phyloP scores from a whole-genome alignment of 1,139 yeast genomes.

The Candida sp. region DNA sequence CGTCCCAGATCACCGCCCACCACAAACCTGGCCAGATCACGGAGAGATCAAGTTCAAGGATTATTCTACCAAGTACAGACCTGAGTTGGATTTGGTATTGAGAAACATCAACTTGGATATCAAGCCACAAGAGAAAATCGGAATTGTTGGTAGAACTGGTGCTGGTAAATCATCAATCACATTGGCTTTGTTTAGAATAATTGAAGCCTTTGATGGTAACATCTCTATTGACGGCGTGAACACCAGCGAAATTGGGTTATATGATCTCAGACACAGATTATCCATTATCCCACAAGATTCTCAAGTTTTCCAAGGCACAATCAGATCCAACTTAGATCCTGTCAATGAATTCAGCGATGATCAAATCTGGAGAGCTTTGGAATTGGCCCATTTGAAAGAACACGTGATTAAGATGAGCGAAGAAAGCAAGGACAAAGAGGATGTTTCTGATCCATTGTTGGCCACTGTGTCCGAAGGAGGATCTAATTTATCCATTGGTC shows the following conservation, averaged over 20 bases:
- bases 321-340: slow-evolving; percentile 91
- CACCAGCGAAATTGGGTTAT: slow-evolving; percentile 75
- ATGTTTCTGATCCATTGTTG: slow-evolving; percentile 54
- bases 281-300: slow-evolving; percentile 98
- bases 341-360: slow-evolving; percentile 70
- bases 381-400: slow-evolving; percentile 79
- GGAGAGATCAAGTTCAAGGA: slow-evolving; percentile 77
- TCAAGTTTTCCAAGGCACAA: slow-evolving; percentile 92
- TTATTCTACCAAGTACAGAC: slow-evolving; percentile 86
- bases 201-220: slow-evolving; percentile 77
- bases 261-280: slow-evolving; percentile 81
- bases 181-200: slow-evolving; percentile 85
- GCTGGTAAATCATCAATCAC: slow-evolving; percentile 97
- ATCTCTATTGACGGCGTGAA: slow-evolving; percentile 76
- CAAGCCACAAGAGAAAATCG: slow-evolving; percentile 83
- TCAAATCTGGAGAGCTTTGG: slow-evolving; percentile 85
- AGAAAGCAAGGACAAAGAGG: slow-evolving; percentile 19
- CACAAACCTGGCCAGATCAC: slow-evolving; percentile 72
- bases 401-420: slow-evolving; percentile 69
- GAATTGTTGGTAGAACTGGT: slow-evolving; percentile 97
- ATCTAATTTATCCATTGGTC: slow-evolving; percentile 40
- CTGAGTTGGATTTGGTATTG: slow-evolving; percentile 81
- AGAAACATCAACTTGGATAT: slow-evolving; percentile 71
- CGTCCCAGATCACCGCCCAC: slow-evolving; percentile 73
- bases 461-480: slow-evolving; percentile 57